Base-by-base conservation (phyloP, 805 yeast genomes). In the Yamadazyma paraphyllophila region DNA sequence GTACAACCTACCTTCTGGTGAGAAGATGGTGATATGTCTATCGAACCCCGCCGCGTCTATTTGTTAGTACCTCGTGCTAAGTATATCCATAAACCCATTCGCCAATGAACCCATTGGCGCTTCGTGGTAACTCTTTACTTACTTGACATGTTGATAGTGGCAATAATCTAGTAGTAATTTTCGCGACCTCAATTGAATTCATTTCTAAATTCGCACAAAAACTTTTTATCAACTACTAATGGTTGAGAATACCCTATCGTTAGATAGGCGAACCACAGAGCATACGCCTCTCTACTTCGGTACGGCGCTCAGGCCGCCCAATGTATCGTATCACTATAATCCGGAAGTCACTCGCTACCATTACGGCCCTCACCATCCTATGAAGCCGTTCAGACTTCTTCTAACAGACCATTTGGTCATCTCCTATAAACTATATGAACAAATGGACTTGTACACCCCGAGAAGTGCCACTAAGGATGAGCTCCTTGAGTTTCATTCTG, bases 21-120 rank as follows among this genome's bases (percentile, higher is more conserved):
- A 92, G 73, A 94, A 94, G 59, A 94, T 91, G 25, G 99, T 94
- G 66, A 94, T 94, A 67, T 94, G 99, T 76, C 99, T 87, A 73
- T 94, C 99, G 66, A 91, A 94, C 44, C 99, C 99, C n/a, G 98
- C 96, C 51, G 83, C 76, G 52, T 81, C 83, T 74, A 36, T 16
- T 13, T 17, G 41, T 45, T 40, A 45, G 42, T 45, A 40, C 25
- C 12, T 4, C 20, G n/a, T 36, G 24, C 24, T 20, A 20, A 3
- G 24, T 20, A 6, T 20, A 6, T 20, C 24, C 24, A 6, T 6
- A 20, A 20, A 3, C 24, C 3, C 6, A 6, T 6, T 6, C 6
- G 24, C 24, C 24, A 20, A 20, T 20, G 6, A 4, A 3, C 6
- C 24, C 24, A 20, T 20, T 20, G 24, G 24, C 24, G 24, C 24